Conservation (phyloP, 805 yeast genomes). For the Jamesozyma piceae region DNA sequence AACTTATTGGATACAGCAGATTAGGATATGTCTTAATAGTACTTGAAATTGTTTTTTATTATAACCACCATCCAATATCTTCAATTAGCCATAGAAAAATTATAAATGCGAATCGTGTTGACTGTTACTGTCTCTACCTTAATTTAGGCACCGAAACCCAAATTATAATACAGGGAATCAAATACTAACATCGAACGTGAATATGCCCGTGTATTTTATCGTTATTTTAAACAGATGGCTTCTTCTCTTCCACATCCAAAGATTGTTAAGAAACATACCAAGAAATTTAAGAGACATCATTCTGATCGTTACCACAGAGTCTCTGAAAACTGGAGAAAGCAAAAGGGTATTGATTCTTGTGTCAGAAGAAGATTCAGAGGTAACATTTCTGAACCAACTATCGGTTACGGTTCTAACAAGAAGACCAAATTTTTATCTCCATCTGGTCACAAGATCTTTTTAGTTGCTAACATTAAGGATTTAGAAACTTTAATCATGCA, state of each 20-base stretch:
- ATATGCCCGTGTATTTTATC: background rate
- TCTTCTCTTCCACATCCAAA: slow-evolving; percentile 96
- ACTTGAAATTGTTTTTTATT: too few species aligned
- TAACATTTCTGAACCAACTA: slow-evolving; percentile 96
- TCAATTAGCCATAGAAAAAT: too few species aligned
- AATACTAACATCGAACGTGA: background rate
- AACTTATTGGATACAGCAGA: too few species aligned
- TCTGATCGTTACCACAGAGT: slow-evolving; percentile 99
- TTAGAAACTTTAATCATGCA: slow-evolving; percentile 92
- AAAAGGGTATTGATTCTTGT: slow-evolving; percentile 99
- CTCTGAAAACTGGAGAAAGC: slow-evolving; percentile 99
- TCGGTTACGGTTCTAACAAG: slow-evolving; percentile 99
- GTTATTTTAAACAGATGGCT: slow-evolving; percentile 55
- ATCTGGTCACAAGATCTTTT: slow-evolving; percentile 96
- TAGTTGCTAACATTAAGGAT: slow-evolving; percentile 86
- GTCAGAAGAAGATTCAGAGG: slow-evolving; percentile 99
- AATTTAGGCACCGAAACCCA: background rate
- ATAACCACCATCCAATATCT: too few species aligned
- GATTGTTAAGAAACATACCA: slow-evolving; percentile 98
- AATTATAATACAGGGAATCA: background rate
- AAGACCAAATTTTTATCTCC: slow-evolving; percentile 93
- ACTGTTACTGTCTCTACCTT: too few species aligned
- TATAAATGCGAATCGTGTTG: too few species aligned
- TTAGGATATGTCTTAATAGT: too few species aligned
- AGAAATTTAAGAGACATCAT: slow-evolving; percentile 99